These are phyloP conservation scores for Boletellus deceptivus DNA, from an alignment of 1,284 basidiomycete genomes.

Conservation along the genomic window DNA sequence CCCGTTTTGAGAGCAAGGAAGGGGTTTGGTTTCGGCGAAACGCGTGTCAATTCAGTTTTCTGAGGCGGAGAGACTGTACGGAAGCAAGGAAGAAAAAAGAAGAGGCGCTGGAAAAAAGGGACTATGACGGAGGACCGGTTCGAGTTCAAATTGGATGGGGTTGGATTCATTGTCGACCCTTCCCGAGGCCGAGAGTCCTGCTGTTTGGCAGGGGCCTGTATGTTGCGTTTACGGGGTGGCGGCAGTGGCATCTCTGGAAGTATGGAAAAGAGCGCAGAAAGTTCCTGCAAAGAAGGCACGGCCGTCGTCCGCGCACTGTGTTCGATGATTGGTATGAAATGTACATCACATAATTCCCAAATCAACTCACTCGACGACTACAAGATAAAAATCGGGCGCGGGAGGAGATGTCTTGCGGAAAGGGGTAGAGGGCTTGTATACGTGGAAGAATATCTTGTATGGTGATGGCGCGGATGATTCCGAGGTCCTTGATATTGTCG, in stretches of 20 bases:
- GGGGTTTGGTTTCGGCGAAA: slow-evolving; percentile 51
- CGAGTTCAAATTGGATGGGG: not conserved
- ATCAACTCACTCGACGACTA: slow-evolving; percentile 74
- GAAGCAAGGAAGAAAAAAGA: slow-evolving; percentile 13
- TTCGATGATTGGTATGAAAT: not conserved
- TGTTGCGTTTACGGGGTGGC: slow-evolving; percentile 44
- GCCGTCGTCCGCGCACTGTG: slow-evolving; percentile 67
- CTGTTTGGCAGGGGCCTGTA: slow-evolving; percentile 8
- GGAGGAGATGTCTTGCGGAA: slow-evolving; percentile 81
- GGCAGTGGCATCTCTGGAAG: slow-evolving; percentile 59
- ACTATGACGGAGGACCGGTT: not conserved
- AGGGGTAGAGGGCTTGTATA: slow-evolving; percentile 87
- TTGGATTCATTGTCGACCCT: not conserved
- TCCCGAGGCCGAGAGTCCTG: slow-evolving; percentile 12
- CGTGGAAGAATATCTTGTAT: slow-evolving; percentile 85
- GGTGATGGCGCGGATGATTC: slow-evolving; percentile 34
- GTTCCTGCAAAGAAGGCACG: slow-evolving; percentile 70
- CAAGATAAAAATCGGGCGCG: slow-evolving; percentile 84
- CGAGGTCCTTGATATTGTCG: slow-evolving; percentile 9
- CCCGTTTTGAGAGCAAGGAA: slow-evolving; percentile 83
- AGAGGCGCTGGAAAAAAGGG: slow-evolving; percentile 1
- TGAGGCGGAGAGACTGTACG: slow-evolving; percentile 17
- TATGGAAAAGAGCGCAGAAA: slow-evolving; percentile 59
- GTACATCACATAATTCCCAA: not conserved
- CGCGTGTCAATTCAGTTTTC: slow-evolving; percentile 35